Conservation (phyloP, 306 rosid genomes). For the Rubus idaeus region DNA sequence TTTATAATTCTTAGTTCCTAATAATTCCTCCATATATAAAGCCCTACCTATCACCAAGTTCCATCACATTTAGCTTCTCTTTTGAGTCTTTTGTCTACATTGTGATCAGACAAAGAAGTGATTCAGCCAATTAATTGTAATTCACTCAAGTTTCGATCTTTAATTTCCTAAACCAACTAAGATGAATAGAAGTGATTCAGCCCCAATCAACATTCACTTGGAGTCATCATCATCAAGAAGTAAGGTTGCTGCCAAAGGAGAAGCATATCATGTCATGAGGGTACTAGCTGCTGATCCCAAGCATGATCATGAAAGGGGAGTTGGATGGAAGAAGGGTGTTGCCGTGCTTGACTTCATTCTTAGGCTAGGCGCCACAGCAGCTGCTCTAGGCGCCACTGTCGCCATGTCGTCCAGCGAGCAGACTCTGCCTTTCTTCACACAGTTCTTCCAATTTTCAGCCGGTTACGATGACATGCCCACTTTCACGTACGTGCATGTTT, state of each 20-base stretch:
- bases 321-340: conserved; percentile 60
- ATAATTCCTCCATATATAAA: not conserved
- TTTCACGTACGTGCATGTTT: conserved; percentile 41
- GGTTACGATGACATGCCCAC: conserved; percentile 55
- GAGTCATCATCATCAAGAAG: conserved; percentile 30
- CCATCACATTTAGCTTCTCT: not conserved
- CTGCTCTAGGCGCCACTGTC: conserved; percentile 52
- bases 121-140: no score
- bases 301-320: conserved; percentile 19
- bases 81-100: not conserved
- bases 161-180: conserved; percentile 16
- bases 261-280: conserved; percentile 28
- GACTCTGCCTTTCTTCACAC: conserved; percentile 70
- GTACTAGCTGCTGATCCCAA: conserved; percentile 19
- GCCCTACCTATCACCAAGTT: not conserved
- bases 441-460: conserved; percentile 70
- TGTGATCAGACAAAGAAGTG: not conserved
- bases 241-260: conserved; percentile 41
- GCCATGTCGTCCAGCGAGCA: conserved; percentile 50
- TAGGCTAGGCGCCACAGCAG: conserved; percentile 50
- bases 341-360: conserved; percentile 58
- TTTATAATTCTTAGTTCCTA: not conserved
- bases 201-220: conserved; percentile 26
- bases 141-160: not conserved
- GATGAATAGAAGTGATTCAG: conserved; percentile 32